Evolutionary conservation across 1,139 yeast species (phyloP).

Genomic region (Saccharomyces hybrid): DNA sequence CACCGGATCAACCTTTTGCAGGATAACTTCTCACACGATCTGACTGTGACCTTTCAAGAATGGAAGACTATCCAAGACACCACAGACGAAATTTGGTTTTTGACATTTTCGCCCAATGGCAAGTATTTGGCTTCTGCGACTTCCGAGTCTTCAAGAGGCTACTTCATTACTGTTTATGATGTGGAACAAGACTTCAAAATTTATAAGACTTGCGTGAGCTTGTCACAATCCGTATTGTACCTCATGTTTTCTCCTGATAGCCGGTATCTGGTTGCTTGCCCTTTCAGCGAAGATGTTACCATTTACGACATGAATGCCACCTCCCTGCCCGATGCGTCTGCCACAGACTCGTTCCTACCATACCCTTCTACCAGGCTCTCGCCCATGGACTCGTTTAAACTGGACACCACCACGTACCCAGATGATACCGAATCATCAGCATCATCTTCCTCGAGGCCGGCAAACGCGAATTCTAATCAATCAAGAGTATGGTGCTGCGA

Average conservation of each 20-base stretch:
- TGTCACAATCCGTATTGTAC: conserved; percentile 55
- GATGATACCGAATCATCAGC: neutral
- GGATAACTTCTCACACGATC: conserved; percentile 22
- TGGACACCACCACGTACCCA: neutral
- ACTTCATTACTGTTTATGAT: conserved; percentile 55
- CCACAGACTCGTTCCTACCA: neutral
- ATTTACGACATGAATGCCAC: conserved; percentile 49
- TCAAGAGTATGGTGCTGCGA: conserved; percentile 57
- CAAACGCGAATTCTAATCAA: conserved; percentile 8
- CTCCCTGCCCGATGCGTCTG: neutral
- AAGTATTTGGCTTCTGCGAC: conserved; percentile 68
- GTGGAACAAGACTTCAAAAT: conserved; percentile 48
- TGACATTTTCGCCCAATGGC: conserved; percentile 74
- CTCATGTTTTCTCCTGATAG: conserved; percentile 69
- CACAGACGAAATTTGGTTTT: conserved; percentile 76
- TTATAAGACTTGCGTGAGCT: conserved; percentile 37
- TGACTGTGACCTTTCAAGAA: conserved; percentile 21
- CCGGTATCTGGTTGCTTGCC: conserved; percentile 55
- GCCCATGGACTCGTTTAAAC: neutral
- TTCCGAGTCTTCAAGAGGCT: conserved; percentile 43
- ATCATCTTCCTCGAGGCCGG: neutral
- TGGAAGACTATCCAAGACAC: conserved; percentile 44
- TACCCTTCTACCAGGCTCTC: neutral
- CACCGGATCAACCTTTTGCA: conserved; percentile 22
- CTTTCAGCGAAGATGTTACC: conserved; percentile 57